Evolutionary conservation across 2,329 filamentous ascomycete genomes (phyloP), one percentile per base, ranked within the genome.

Genomic region (Colletotrichum sp.): DNA sequence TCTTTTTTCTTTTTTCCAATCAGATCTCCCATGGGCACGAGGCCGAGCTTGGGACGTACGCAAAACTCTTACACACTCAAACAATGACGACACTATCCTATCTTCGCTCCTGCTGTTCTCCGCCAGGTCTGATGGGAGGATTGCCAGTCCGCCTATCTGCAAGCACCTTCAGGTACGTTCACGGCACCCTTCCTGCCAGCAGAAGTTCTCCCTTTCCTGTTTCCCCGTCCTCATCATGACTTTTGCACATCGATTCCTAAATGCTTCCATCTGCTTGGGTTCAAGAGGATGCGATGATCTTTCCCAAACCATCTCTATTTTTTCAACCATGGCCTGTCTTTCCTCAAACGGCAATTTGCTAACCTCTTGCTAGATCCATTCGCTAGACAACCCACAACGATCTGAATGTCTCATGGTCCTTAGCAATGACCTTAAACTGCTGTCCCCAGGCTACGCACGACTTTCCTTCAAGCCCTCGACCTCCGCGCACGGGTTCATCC

Each of bases 201-300:
- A 48, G 0, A n/a, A 12, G 0, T 48, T 0, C 0, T 7, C 9
- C 2, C 18, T 48, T n/a, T 12, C 43, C n/a, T 13, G 12, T 52
- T 52, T 21, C 5, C 43, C 6, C 6, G 1, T 21, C 6, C 10
- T 52, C 12, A 0, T 7, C 43, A 52, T 21, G n/a, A 7, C 1
- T 21, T 21, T 21, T 21, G n/a, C 0, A 7, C 12, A 7, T 52
- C n/a, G n/a, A 1, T 3, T 52, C 4, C 4, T 3, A 52, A 21
- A 5, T 13, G 4, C 6, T 13, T 21, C 5, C n/a, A 5, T 3
- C 43, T 52, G 39, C 39, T 13, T 52, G 43, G 10, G 5, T 24
- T 7, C n/a, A 21, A 21, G 43, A 52, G 43, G 10, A n/a, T 24
- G 2, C 43, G 2, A 7, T 0, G 43, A 7, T 21, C 2, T 13